Conservation (phyloP, 2,329 filamentous ascomycete species). For the Plectosphaerella plurivora region DNA sequence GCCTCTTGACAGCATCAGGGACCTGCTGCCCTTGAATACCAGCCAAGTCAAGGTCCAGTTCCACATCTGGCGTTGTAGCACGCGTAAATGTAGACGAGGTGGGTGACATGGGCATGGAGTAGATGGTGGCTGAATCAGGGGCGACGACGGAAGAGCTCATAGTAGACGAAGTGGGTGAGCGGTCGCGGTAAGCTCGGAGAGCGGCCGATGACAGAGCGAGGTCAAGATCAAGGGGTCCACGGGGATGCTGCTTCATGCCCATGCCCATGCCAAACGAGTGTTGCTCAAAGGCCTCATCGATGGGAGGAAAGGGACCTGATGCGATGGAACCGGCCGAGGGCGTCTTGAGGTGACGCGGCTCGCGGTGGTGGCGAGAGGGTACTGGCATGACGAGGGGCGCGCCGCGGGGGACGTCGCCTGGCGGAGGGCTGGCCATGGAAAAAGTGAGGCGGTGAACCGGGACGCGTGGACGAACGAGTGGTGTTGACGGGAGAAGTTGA, state of each 20-base stretch:
- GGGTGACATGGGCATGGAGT: conserved; percentile 20
- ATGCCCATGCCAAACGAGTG: background rate
- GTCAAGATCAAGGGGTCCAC: conserved; percentile 6
- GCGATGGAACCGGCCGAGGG: background rate
- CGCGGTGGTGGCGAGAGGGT: conserved; percentile 2
- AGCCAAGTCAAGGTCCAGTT: conserved; percentile 1
- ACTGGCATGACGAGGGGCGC: no score
- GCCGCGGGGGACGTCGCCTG: no score
- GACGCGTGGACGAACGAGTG: no score
- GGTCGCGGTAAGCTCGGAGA: conserved; percentile 9
- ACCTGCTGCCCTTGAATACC: background rate
- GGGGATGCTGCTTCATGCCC: background rate
- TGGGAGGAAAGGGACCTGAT: background rate
- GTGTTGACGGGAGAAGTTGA: no score
- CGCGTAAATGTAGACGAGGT: conserved; percentile 12
- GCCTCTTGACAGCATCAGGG: background rate
- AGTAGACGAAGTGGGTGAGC: conserved; percentile 30
- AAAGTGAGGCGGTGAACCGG: no score
- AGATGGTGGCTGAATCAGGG: conserved; percentile 32
- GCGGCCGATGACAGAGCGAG: conserved; percentile 8
- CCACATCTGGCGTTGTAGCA: conserved; percentile 12
- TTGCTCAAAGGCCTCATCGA: conserved; percentile 5
- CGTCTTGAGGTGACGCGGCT: conserved; percentile 9
- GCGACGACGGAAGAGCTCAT: conserved; percentile 29
- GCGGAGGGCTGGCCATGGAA: no score